Evolutionary conservation across 2,329 filamentous ascomycete species (phyloP).

Genomic region (Orbilia javanica): DNA sequence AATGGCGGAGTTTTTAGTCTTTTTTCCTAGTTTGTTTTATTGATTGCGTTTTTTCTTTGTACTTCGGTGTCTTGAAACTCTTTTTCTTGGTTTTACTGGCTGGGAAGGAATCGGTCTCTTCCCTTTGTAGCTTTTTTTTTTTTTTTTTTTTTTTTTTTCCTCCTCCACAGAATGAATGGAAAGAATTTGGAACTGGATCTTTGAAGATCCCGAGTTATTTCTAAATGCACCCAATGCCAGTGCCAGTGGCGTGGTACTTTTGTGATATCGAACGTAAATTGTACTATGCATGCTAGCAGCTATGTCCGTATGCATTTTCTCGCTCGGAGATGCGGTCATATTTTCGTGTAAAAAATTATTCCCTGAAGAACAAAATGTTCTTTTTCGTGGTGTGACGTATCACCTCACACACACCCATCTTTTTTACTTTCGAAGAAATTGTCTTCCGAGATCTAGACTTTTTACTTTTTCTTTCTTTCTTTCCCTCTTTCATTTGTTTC

Average conservation of each 20-base stretch:
- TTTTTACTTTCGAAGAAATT: not conserved
- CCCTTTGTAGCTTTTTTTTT: not conserved
- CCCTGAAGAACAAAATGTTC: not conserved
- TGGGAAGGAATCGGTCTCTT: slow-evolving; percentile 7
- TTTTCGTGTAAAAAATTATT: not conserved
- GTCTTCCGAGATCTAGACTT: slow-evolving; percentile 7
- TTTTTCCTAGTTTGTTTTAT: not conserved
- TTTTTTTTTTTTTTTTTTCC: not conserved
- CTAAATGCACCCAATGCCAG: not conserved
- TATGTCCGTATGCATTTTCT: not conserved
- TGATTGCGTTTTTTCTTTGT: not conserved
- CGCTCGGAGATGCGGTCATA: too few relatives aligned
- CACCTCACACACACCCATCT: not conserved
- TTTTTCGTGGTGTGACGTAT: slow-evolving; percentile 17
- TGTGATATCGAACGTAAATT: not conserved
- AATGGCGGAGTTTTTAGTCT: not conserved
- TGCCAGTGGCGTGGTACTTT: slow-evolving; percentile 7
- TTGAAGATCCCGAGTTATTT: not conserved
- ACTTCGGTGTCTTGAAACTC: not conserved
- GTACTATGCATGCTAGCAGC: too few relatives aligned
- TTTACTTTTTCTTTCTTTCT: not conserved
- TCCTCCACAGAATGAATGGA: slow-evolving; percentile 1
- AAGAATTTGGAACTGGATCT: not conserved
- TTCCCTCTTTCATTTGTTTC: not conserved
- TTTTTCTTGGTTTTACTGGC: not conserved